phyloP scores from a whole-genome alignment of 805 yeast genomes.

The Tetrapisispora taiwanensis region DNA sequence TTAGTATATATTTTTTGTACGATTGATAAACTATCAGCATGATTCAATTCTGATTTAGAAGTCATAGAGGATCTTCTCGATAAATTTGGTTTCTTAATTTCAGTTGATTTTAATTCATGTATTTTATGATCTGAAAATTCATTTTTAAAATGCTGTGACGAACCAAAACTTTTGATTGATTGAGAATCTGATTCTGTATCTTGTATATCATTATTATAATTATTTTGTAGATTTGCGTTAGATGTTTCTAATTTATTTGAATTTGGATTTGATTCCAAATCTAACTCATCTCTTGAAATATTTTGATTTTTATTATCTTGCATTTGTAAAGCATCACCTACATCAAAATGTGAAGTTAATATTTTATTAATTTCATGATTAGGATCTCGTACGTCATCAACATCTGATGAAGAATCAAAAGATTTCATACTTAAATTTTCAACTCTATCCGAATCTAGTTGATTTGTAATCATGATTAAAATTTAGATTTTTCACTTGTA shows the following conservation, averaged over 20 bases:
- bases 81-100: background rate
- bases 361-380: slow-evolving; percentile 11
- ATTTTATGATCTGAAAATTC: background rate
- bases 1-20: slow-evolving; percentile 27
- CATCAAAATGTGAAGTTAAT: slow-evolving; percentile 18
- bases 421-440: too few species aligned
- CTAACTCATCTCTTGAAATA: background rate
- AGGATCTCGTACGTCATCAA: slow-evolving; percentile 1
- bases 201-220: background rate
- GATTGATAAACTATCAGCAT: slow-evolving; percentile 2
- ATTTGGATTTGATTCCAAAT: background rate
- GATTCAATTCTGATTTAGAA: background rate
- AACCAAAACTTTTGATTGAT: background rate
- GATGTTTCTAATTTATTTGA: background rate
- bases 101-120: background rate
- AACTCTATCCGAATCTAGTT: too few species aligned
- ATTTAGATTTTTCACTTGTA: too few species aligned
- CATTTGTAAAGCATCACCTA: slow-evolving; percentile 25
- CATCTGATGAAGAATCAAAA: background rate
- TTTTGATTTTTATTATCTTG: slow-evolving; percentile 6
- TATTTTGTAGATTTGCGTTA: background rate
- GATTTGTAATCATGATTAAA: too few species aligned
- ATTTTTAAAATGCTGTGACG: background rate
- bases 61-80: background rate
- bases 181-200: background rate